A percentile compares a stretch with the other conserved stretches of the same genome.
Evolutionary conservation across 2,329 filamentous ascomycete species (phyloP).

Genomic region (Periconia macrospinosa): DNA sequence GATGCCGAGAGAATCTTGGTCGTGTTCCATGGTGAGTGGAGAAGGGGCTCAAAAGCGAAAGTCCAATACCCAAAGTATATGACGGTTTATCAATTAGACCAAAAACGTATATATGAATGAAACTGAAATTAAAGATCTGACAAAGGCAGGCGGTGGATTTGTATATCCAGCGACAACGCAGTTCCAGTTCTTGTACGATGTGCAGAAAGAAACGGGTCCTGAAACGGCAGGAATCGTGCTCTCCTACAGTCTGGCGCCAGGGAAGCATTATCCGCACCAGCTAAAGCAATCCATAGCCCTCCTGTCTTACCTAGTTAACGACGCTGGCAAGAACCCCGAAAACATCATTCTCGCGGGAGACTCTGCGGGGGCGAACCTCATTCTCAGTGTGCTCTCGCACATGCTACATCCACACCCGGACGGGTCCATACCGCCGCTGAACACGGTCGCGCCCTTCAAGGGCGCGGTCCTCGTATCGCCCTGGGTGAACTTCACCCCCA

Average conservation of each 20-base stretch:
- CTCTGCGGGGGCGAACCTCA: background rate
- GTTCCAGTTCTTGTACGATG: slow-evolving; percentile 4
- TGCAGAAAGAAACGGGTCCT: slow-evolving; percentile 1
- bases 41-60: background rate
- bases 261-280: background rate
- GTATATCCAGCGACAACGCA: slow-evolving; percentile 4
- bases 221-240: slow-evolving; percentile 2
- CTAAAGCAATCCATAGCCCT: background rate
- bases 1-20: slow-evolving; percentile 5
- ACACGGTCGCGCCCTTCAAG: background rate
- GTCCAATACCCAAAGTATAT: background rate
- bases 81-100: background rate
- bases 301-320: background rate
- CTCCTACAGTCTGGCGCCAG: slow-evolving; percentile 1
- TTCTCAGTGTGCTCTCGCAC: background rate
- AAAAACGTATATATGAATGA: too few relatives aligned
- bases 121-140: background rate
- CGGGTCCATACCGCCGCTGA: background rate
- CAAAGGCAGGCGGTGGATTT: slow-evolving; percentile 1
- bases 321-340: background rate
- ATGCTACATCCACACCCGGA: background rate
- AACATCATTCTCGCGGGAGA: background rate
- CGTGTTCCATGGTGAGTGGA: slow-evolving; percentile 6
- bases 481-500: background rate
- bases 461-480: background rate